phyloP scores from a whole-genome alignment of 73 alveolate genomes.

The Effrenium voratum region DNA sequence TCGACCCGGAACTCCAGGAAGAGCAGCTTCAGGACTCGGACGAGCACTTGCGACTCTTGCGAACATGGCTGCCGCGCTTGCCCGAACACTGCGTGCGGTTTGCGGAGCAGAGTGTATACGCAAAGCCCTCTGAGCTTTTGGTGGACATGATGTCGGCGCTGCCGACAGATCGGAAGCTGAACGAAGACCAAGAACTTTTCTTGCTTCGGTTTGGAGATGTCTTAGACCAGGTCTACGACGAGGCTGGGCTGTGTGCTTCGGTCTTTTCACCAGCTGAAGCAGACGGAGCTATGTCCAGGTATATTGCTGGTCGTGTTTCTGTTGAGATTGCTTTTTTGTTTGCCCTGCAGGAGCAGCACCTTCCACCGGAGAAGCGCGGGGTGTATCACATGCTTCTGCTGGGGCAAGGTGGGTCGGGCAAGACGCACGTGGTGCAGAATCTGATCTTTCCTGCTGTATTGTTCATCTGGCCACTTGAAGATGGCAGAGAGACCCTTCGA shows the following conservation, averaged over 20 bases:
- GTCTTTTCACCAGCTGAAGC: not conserved
- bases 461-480: not conserved
- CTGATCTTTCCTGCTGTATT: constrained; percentile 9
- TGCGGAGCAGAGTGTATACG: not conserved
- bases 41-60: not conserved
- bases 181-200: constrained; percentile 18
- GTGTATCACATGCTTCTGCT: constrained; percentile 51
- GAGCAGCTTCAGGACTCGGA: not conserved
- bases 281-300: not conserved
- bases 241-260: not conserved
- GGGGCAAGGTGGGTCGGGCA: constrained; percentile 54
- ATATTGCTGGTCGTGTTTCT: not conserved
- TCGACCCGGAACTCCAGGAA: not conserved
- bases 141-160: not conserved
- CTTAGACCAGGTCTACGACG: constrained; percentile 8
- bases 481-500: not conserved
- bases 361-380: constrained; percentile 1
- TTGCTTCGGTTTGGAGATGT: constrained; percentile 28
- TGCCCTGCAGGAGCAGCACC: not conserved
- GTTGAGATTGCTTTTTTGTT: not conserved
- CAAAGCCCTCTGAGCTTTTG: not conserved
- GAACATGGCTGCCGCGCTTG: not conserved
- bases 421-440: constrained; percentile 43
- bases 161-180: not conserved
- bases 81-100: not conserved